A percentile compares a stretch with the other conserved stretches of the same genome.
Conservation (phyloP, 495 filamentous ascomycete genomes). For the Podospora didyma region DNA sequence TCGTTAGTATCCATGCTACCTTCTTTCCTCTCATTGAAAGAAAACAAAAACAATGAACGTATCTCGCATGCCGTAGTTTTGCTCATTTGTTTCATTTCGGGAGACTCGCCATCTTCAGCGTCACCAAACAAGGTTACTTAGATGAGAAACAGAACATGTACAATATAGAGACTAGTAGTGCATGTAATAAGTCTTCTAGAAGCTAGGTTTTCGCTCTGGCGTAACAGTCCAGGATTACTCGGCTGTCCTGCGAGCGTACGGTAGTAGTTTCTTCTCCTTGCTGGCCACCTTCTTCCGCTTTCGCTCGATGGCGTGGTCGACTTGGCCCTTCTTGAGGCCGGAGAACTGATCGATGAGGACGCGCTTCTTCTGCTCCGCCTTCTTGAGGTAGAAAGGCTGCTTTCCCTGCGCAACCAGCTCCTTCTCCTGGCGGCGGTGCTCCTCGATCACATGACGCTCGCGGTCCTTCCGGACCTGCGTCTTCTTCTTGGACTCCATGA, state of each 20-base stretch:
- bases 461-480: slow-evolving; percentile 63
- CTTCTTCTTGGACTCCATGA: slow-evolving; percentile 66
- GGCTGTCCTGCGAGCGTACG: slow-evolving; percentile 55
- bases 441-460: slow-evolving; percentile 58
- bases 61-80: too few species aligned
- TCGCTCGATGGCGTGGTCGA: slow-evolving; percentile 74
- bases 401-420: slow-evolving; percentile 81
- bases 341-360: slow-evolving; percentile 73
- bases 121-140: too few species aligned
- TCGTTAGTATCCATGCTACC: too few species aligned
- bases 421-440: slow-evolving; percentile 79
- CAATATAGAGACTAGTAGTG: too few species aligned
- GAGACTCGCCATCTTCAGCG: too few species aligned
- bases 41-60: too few species aligned
- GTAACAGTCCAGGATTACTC: slow-evolving; percentile 11
- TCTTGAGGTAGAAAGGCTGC: slow-evolving; percentile 89
- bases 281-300: slow-evolving; percentile 77
- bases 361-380: slow-evolving; percentile 81
- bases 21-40: too few species aligned
- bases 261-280: slow-evolving; percentile 79
- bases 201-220: too few species aligned
- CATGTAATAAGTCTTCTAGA: too few species aligned
- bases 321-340: slow-evolving; percentile 74
- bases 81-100: too few species aligned
- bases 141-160: too few species aligned